These are phyloP conservation scores for Aspergillus texensis DNA, from an alignment of 2,329 filamentous ascomycete species.

Conservation along the genomic window DNA sequence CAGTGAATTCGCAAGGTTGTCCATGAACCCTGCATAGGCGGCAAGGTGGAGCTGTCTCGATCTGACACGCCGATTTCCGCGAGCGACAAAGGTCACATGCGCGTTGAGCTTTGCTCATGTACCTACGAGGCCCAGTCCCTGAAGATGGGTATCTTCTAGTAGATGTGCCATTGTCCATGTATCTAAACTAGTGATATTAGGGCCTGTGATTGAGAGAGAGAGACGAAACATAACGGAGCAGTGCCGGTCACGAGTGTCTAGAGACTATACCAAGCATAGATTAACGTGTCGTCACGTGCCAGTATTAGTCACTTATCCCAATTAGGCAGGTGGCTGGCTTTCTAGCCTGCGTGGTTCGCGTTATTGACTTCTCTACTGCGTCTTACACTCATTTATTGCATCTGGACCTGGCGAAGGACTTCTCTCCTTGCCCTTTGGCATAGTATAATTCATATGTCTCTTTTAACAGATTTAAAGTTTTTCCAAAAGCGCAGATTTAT, in stretches of 20 bases:
- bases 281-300: neutral
- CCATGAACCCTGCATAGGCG: constrained; percentile 5
- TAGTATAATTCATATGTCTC: neutral
- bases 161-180: neutral
- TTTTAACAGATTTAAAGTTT: fast-evolving
- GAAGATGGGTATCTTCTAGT: neutral
- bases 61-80: constrained; percentile 11
- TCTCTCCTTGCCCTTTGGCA: neutral
- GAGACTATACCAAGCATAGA: neutral
- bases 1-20: constrained; percentile 7
- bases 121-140: constrained; percentile 3
- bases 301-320: neutral
- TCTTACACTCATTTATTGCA: neutral
- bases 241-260: neutral
- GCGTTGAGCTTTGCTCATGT: constrained; percentile 13
- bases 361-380: neutral
- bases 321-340: neutral
- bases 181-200: neutral
- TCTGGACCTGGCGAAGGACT: neutral
- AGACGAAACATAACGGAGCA: neutral
- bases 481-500: neutral
- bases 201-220: neutral
- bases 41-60: constrained; percentile 7
- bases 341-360: neutral
- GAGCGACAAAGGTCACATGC: constrained; percentile 11